Evolutionary conservation across 345 rosid genomes (phyloP).

Genomic region (Hypericum androsaemum): DNA sequence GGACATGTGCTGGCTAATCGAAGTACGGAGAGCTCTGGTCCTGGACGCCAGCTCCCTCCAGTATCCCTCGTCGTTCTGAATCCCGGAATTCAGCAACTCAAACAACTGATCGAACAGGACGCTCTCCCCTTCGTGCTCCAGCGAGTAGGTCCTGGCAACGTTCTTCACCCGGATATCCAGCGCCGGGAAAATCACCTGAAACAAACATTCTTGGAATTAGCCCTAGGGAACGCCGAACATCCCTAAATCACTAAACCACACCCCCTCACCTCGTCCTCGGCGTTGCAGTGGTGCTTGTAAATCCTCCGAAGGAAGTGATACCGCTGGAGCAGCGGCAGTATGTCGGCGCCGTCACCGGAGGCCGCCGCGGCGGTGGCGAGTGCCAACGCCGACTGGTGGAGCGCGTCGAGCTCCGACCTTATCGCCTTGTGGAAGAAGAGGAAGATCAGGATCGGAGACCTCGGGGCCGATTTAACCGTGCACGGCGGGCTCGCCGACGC

Average conservation of each 20-base stretch:
- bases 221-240: background rate
- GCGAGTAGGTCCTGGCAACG: conserved; percentile 76
- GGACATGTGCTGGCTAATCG: conserved; percentile 79
- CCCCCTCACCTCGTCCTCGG: conserved; percentile 54
- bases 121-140: conserved; percentile 81
- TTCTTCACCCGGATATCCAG: conserved; percentile 86
- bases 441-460: conserved; percentile 59
- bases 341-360: conserved; percentile 22
- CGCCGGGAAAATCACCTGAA: conserved; percentile 80
- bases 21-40: conserved; percentile 76
- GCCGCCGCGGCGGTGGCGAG: conserved; percentile 24
- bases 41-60: conserved; percentile 70
- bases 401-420: conserved; percentile 50
- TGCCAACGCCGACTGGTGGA: conserved; percentile 49
- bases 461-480: conserved; percentile 37
- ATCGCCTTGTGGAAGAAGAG: conserved; percentile 64
- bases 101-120: conserved; percentile 64
- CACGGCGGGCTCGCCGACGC: conserved; percentile 34
- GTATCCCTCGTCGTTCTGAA: conserved; percentile 43
- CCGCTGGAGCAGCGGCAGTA: conserved; percentile 34
- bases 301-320: conserved; percentile 45
- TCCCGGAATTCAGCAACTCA: conserved; percentile 49
- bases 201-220: background rate
- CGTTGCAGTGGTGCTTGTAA: conserved; percentile 66
- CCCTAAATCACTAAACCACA: background rate